A percentile compares a stretch with the other conserved stretches of the same genome.
Conservation (phyloP, 139 green algal genomes). For the Tetradesmus obliquus region DNA sequence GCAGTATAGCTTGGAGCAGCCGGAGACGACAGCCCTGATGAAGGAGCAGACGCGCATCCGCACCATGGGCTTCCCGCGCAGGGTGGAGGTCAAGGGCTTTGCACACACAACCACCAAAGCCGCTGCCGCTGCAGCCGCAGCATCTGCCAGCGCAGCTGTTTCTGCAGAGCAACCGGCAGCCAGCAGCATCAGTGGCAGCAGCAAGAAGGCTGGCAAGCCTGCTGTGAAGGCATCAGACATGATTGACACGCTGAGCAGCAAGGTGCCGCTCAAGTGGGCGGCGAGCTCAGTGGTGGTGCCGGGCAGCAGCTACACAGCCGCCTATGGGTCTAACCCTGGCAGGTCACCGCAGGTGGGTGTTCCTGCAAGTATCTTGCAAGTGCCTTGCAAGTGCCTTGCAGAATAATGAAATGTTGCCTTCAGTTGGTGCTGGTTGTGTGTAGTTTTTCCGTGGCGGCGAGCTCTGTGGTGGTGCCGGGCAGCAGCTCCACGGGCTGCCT, state of each 20-base stretch:
- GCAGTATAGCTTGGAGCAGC: conserved; percentile 23
- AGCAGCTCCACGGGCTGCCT: conserved; percentile 25
- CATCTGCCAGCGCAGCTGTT: background rate
- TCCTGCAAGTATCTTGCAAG: background rate
- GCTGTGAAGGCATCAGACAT: conserved; percentile 11
- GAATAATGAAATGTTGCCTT: too few relatives aligned
- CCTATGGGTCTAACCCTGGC: background rate
- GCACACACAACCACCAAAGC: background rate
- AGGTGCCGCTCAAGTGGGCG: conserved; percentile 44
- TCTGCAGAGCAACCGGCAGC: background rate
- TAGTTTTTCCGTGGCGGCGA: background rate
- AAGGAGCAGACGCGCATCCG: conserved; percentile 43
- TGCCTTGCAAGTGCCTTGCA: too few relatives aligned
- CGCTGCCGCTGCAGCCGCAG: background rate
- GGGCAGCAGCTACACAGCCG: conserved; percentile 22
- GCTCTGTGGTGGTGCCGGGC: background rate
- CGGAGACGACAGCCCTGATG: conserved; percentile 28
- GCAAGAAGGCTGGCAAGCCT: background rate
- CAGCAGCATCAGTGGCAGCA: background rate
- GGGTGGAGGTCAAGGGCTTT: conserved; percentile 35
- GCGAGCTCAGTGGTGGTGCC: background rate
- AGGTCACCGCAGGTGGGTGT: conserved; percentile 3
- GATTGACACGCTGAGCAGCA: conserved; percentile 35
- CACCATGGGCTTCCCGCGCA: conserved; percentile 38
- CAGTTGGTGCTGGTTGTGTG: too few relatives aligned